Evolutionary conservation across 164 flowering plant species (phyloP).

Genomic region (Magnolia kwangsiensis): DNA sequence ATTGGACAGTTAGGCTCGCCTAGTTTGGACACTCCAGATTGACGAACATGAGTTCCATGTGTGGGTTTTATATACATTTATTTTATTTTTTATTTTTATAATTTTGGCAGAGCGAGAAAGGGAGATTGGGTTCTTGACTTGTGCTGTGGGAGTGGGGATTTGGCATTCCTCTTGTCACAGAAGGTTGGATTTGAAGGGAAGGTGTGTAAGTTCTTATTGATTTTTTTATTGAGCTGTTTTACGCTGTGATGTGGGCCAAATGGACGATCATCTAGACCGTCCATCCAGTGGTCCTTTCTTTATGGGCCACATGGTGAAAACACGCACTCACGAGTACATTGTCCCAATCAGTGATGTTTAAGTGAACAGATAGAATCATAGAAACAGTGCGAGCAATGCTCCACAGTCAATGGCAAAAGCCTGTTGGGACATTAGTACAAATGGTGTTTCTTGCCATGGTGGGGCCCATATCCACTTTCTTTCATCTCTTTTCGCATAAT

Average conservation of each 20-base stretch:
- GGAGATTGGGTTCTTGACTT: slow-evolving; percentile 81
- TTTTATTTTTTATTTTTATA: neutral
- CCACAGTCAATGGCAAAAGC: too few species aligned
- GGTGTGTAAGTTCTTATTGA: slow-evolving; percentile 32
- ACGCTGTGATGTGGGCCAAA: neutral
- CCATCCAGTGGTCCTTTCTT: neutral
- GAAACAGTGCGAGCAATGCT: too few species aligned
- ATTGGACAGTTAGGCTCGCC: neutral
- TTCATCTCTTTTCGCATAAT: too few species aligned
- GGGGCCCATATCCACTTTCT: too few species aligned
- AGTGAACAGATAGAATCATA: too few species aligned
- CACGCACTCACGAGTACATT: too few species aligned
- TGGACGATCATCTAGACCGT: neutral
- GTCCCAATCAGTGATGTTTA: too few species aligned
- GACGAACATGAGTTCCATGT: neutral
- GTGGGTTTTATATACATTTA: neutral
- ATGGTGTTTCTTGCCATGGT: too few species aligned
- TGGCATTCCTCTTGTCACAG: slow-evolving; percentile 83
- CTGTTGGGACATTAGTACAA: too few species aligned
- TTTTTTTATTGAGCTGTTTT: neutral
- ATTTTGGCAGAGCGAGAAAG: slow-evolving; percentile 47
- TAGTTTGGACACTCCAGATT: too few species aligned
- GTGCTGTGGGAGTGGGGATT: slow-evolving; percentile 98
- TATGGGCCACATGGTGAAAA: too few species aligned
- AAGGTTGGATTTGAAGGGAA: slow-evolving; percentile 71